Base-by-base conservation (phyloP, 2,329 filamentous ascomycete species). In the Teratosphaeria nubilosa region DNA sequence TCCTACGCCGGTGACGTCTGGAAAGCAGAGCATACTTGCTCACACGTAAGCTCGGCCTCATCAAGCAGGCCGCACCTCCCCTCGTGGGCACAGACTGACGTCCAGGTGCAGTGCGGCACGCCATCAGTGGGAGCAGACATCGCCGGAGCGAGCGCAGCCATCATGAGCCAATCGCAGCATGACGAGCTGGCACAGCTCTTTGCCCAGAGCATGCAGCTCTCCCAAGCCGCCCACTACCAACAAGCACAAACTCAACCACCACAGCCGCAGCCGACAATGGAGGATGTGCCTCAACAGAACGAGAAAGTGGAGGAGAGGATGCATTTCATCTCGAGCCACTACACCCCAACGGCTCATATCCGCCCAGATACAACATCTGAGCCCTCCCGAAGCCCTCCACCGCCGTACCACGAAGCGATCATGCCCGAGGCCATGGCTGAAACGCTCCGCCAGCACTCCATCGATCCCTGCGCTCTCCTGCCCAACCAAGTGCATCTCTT, bases 131-230 rank as follows among this genome's bases (percentile, higher is more conserved):
- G 75, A 41, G 72, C 79, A 76, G 73, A 68, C 72, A 57, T 74
- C 72, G 60, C 75, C 74, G 66, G 62, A 74, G 63, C 75, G 74
- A 64, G 66, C 72, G 69, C 78, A 75, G 51, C 54, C 56, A 63
- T 16, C 62, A 64, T 64, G 62, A 59, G 61, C 41, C 45, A 59
- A 24, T 45, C 48, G 1, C 81, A 85, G 67, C 85, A 91, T 70
- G 88, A 95, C 63, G 91, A 95, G 65, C 86, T 96, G 37, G 82
- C 86, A n/a, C 78, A 82, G 59, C 84, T 95, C 67, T 91, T 96
- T 73, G 81, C 87, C 55, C 84, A 84, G 65, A 88, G 88, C 70
- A 81, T 95, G 74, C 87, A 80, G 56, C 56, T 64, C 80, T 94
- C 64, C 68, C 71, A 70, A 60, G 71, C 60, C 60, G 68, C 66